Evolutionary conservation across 768 basidiomycete species (phyloP).

Genomic region (Leccinellum rugosiceps): DNA sequence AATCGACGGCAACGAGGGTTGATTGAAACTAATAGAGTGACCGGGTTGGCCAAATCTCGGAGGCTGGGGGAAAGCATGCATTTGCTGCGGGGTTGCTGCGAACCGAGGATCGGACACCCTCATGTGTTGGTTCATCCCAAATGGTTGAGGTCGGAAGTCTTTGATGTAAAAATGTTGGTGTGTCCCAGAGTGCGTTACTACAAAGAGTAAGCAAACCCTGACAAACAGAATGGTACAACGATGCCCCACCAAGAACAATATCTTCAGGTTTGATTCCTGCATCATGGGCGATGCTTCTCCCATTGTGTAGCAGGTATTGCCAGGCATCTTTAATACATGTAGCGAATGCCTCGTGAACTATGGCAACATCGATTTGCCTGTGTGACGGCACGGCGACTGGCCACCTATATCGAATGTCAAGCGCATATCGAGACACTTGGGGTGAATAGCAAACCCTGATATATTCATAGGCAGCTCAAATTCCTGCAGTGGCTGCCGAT

Average conservation of each 20-base stretch:
- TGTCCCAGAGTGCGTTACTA: slow-evolving; percentile 41
- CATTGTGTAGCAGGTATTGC: slow-evolving; percentile 35
- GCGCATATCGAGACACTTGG: neutral
- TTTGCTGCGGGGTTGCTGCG: slow-evolving; percentile 9
- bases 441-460: slow-evolving; percentile 30
- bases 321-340: slow-evolving; percentile 36
- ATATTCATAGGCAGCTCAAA: slow-evolving; percentile 31
- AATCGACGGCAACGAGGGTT: slow-evolving; percentile 34
- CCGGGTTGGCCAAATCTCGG: slow-evolving; percentile 2
- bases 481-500: slow-evolving; percentile 31
- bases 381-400: slow-evolving; percentile 39
- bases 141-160: slow-evolving; percentile 30
- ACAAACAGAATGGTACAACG: neutral
- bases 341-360: slow-evolving; percentile 34
- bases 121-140: slow-evolving; percentile 12
- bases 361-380: slow-evolving; percentile 36
- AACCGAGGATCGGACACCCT: slow-evolving; percentile 2
- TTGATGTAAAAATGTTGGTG: slow-evolving; percentile 40
- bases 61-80: slow-evolving; percentile 16
- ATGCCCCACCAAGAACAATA: slow-evolving; percentile 39
- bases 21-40: slow-evolving; percentile 14
- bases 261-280: slow-evolving; percentile 40
- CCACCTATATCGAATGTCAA: slow-evolving; percentile 35
- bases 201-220: neutral
- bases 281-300: slow-evolving; percentile 28